Evolutionary conservation across 257 asterid genomes (phyloP), one percentile per base, ranked within the genome.

Genomic region (Galeopsis tetrahit): DNA sequence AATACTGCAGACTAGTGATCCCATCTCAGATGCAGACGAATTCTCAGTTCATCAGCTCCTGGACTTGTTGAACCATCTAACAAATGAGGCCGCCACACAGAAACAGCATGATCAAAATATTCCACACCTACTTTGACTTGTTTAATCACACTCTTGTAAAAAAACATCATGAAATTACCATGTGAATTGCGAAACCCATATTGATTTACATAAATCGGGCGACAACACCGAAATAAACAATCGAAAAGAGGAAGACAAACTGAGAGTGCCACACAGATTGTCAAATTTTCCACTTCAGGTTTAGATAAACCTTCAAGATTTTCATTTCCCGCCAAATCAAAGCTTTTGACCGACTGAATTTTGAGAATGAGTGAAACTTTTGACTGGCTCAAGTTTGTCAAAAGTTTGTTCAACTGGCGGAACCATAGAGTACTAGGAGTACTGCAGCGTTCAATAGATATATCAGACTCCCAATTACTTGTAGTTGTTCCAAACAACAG

Each of bases 201-300:
- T 31, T 21, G 63, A 8, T 10, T 8, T 57, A 31, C 11, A 32
- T 21, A 57, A 10, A 7, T 57, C 1, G 63, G 63, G 3, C 63
- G 63, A 57, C 63, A 57, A 57, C 63, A 21, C 38, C 15, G 34
- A 57, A 57, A 57, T 11, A 57, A 57, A 32, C 63, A 9, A 31
- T 57, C 40, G 5, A 57, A 57, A 57, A 31, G 39, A 28, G 9
- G 3, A 57, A 3, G 5, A 57, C 13, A 57, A 31, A 57, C 6
- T 31, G 39, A 31, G 35, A 4, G 1, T 57, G 14, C 17, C 38
- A 4, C 40, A 10, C 10, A 3, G 5, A 57, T 31, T 13, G 7
- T 10, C 39, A 57, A 57, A 57, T 57, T 31, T 32, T 32, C 39
- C 63, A 57, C 63, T 28, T 10, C 15, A 31, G 63, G 63, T 31